Evolutionary conservation across 169 alveolate genomes (phyloP).

Genomic region (Plasmodium chabaudi): DNA sequence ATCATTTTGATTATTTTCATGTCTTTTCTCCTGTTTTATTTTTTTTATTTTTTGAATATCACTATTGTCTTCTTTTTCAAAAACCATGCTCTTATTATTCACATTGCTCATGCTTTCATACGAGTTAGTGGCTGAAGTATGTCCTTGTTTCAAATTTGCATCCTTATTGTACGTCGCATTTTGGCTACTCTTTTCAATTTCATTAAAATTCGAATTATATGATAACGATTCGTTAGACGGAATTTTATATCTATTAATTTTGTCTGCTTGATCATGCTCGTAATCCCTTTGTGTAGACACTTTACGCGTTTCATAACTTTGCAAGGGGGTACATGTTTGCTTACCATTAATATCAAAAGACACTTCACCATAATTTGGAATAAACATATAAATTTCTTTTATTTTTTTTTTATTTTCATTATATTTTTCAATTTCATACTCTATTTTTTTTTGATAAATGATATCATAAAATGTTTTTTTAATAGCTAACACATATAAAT

Average conservation of each 20-base stretch:
- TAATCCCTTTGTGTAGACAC: no score
- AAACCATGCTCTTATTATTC: background rate
- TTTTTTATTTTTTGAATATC: background rate
- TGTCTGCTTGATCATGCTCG: no score
- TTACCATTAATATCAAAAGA: no score
- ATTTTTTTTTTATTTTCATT: background rate
- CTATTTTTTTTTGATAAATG: slow-evolving; percentile 10
- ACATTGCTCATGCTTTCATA: background rate
- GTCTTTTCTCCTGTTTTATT: background rate
- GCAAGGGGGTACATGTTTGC: no score
- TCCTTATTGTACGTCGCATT: background rate
- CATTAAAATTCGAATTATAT: no score
- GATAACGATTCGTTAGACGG: no score
- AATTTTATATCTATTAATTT: no score
- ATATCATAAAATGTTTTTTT: slow-evolving; percentile 45
- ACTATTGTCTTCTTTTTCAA: background rate
- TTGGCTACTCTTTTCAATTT: background rate
- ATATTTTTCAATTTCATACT: background rate
- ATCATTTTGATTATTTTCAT: background rate
- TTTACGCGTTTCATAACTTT: no score
- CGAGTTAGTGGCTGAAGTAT: no score
- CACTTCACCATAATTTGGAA: no score
- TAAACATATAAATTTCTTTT: no score
- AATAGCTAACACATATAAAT: slow-evolving; percentile 31
- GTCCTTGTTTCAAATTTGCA: background rate